These are phyloP conservation scores for Echinochloa phyllopogon DNA, from an alignment of 176 grass and related monocot species.

Conservation along the genomic window DNA sequence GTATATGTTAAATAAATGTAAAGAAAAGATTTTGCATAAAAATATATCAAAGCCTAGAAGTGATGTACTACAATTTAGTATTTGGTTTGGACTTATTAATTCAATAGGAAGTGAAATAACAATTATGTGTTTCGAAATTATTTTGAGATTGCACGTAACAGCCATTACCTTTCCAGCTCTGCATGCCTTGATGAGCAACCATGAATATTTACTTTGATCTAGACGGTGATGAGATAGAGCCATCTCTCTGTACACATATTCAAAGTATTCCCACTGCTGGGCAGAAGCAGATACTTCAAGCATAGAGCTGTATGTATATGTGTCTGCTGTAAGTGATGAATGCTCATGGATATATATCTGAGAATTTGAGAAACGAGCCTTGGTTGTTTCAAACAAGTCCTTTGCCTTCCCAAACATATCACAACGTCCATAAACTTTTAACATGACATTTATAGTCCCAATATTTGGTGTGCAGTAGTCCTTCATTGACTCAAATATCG, in stretches of 20 bases:
- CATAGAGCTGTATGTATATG: conserved; percentile 82
- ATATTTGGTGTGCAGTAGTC: conserved; percentile 79
- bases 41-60: not conserved
- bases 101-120: not conserved
- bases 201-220: conserved; percentile 75
- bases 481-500: conserved; percentile 89
- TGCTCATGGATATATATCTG: conserved; percentile 8
- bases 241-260: conserved; percentile 95
- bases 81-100: conserved; percentile 8
- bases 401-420: conserved; percentile 94
- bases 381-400: conserved; percentile 80
- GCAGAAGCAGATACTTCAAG: conserved; percentile 78
- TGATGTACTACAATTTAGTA: not conserved
- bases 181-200: conserved; percentile 75
- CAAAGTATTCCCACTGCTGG: conserved; percentile 97
- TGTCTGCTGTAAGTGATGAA: conserved; percentile 59
- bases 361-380: conserved; percentile 41
- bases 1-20: not conserved
- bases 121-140: not conserved
- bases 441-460: conserved; percentile 86
- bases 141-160: not conserved
- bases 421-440: conserved; percentile 80
- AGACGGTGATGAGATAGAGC: conserved; percentile 59
- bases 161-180: conserved; percentile 81
- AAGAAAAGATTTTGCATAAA: not conserved